Conservation (phyloP, 352 stramenopile genomes). For the Phytophthora lateralis region DNA sequence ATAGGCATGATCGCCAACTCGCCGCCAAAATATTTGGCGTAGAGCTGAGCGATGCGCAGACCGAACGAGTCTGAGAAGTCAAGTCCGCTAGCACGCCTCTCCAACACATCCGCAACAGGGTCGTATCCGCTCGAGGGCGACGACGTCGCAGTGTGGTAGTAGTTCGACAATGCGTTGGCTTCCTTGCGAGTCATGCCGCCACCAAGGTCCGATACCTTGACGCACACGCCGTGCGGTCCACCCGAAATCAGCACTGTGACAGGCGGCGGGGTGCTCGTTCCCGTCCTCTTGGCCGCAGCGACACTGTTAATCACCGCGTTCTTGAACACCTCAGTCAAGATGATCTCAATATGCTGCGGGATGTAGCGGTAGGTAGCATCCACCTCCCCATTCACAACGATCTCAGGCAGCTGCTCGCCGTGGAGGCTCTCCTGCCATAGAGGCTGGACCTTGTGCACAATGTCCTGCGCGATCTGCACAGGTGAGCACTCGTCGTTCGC, state of each 20-base stretch:
- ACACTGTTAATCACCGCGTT: constrained; percentile 82
- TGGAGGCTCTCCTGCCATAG: constrained; percentile 61
- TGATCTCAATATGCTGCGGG: constrained; percentile 82
- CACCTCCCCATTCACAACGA: constrained; percentile 56
- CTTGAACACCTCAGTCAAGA: constrained; percentile 84
- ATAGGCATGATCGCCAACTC: constrained; percentile 99
- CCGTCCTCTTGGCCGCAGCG: constrained; percentile 31
- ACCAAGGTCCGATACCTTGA: constrained; percentile 82
- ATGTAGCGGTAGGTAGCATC: constrained; percentile 80
- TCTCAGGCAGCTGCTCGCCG: constrained; percentile 56
- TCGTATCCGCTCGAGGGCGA: constrained; percentile 53
- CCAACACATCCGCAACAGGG: constrained; percentile 69
- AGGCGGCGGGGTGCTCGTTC: constrained; percentile 40
- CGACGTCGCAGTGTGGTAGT: constrained; percentile 45
- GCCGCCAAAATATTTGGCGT: constrained; percentile 98
- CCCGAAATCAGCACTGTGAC: constrained; percentile 71
- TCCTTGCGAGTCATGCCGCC: constrained; percentile 78
- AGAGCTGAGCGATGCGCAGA: constrained; percentile 91
- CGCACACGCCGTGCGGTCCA: constrained; percentile 71
- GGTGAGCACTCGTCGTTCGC: constrained; percentile 72
- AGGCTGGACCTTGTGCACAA: constrained; percentile 59
- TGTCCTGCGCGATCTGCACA: constrained; percentile 61
- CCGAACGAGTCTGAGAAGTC: constrained; percentile 87
- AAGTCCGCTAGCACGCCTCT: constrained; percentile 64
- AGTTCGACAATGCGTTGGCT: constrained; percentile 73